Conservation (phyloP, 768 basidiomycete species). For the Cystofilobasidium capitatum region DNA sequence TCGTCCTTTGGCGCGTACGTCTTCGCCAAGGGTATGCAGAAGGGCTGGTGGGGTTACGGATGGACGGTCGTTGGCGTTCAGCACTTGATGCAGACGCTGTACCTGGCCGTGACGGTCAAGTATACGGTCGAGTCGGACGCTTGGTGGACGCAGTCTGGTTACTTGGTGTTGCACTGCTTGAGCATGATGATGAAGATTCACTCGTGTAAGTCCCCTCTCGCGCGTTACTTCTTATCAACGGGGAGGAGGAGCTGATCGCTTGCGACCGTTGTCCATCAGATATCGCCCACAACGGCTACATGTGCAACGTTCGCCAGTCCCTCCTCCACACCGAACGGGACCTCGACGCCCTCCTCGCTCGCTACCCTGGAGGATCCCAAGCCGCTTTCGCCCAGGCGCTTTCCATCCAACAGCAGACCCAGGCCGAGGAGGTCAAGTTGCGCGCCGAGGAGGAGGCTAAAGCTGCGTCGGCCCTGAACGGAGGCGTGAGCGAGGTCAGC, state of each 20-base stretch:
- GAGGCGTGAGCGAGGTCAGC: conserved; percentile 27
- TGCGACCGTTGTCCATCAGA: not conserved
- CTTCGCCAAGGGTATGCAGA: conserved; percentile 64
- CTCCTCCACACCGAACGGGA: conserved; percentile 44
- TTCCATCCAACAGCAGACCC: conserved; percentile 44
- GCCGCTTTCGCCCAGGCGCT: conserved; percentile 30
- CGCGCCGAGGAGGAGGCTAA: not conserved
- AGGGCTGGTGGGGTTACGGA: conserved; percentile 72
- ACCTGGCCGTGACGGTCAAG: conserved; percentile 62
- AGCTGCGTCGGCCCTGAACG: conserved; percentile 49
- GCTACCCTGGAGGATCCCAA: conserved; percentile 29
- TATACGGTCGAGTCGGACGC: conserved; percentile 70
- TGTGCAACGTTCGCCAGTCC: conserved; percentile 45
- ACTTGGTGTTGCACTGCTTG: conserved; percentile 42
- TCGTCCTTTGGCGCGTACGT: conserved; percentile 67
- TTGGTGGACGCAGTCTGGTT: conserved; percentile 34
- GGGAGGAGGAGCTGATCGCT: not conserved
- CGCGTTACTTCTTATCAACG: not conserved
- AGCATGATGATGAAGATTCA: conserved; percentile 94
- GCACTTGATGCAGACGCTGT: conserved; percentile 63
- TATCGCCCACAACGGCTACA: conserved; percentile 72
- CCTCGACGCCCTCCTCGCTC: conserved; percentile 28
- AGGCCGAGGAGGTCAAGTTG: conserved; percentile 42
- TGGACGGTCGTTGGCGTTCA: conserved; percentile 68
- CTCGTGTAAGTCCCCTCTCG: conserved; percentile 50